Evolutionary conservation across 345 rosid species (phyloP).

Genomic region (Corchorus olitorius): DNA sequence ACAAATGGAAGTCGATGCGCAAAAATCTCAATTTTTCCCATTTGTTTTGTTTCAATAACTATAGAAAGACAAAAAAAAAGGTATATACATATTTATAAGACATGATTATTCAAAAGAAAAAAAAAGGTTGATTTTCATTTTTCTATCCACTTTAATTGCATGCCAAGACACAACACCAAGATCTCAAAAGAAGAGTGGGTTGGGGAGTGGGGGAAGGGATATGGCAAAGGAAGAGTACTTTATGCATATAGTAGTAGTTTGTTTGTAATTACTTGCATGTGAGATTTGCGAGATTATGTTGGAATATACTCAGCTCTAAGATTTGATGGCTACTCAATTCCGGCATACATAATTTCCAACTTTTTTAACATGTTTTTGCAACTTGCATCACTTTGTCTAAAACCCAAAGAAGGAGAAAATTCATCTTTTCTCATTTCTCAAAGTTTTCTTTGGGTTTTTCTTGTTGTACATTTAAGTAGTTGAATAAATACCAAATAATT

Average conservation of each 20-base stretch:
- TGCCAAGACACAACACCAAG: neutral
- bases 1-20: no score
- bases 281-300: neutral
- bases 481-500: neutral
- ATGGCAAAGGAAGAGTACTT: neutral
- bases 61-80: no score
- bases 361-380: neutral
- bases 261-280: neutral
- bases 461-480: neutral
- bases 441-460: neutral
- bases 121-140: neutral
- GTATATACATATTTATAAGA: no score
- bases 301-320: neutral
- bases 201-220: no score
- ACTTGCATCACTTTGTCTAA: conserved; percentile 5
- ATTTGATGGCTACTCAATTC: neutral
- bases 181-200: neutral
- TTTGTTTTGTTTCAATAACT: no score
- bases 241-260: neutral
- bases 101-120: no score
- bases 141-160: neutral
- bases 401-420: neutral
- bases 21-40: no score
- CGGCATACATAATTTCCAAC: neutral
- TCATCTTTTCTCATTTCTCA: neutral